These are phyloP conservation scores for Euphorbia celastroides DNA, from an alignment of 441 rosid species.

Conservation along the genomic window DNA sequence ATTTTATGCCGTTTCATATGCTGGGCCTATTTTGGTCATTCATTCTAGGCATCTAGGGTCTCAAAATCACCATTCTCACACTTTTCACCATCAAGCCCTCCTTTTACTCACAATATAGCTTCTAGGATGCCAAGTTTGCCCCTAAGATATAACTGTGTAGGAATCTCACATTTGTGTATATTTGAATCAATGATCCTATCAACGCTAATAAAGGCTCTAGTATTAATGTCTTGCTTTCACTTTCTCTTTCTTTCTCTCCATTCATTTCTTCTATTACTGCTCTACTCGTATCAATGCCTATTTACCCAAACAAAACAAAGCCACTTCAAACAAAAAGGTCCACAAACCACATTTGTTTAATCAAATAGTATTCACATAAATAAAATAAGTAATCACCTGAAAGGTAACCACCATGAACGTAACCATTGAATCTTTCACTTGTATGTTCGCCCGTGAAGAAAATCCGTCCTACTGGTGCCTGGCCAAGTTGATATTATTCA, in stretches of 20 bases:
- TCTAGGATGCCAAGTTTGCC: slow-evolving; percentile 59
- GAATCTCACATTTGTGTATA: slow-evolving; percentile 65
- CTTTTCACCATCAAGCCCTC: too few species aligned
- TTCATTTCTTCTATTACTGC: slow-evolving; percentile 60
- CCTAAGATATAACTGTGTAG: slow-evolving; percentile 52
- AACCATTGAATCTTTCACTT: slow-evolving; percentile 86
- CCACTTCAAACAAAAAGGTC: neutral
- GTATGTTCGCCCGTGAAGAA: slow-evolving; percentile 98
- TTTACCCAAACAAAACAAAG: neutral
- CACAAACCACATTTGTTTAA: neutral
- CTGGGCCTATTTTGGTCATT: too few species aligned
- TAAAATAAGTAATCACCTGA: slow-evolving; percentile 55
- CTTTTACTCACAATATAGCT: slow-evolving; percentile 67
- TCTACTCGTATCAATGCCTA: slow-evolving; percentile 75
- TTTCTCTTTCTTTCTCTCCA: slow-evolving; percentile 38
- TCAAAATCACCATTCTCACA: neutral
- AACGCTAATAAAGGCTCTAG: slow-evolving; percentile 70
- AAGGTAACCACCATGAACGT: slow-evolving; percentile 95
- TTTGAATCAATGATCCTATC: slow-evolving; percentile 54
- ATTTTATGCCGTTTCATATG: too few species aligned
- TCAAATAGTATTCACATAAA: neutral
- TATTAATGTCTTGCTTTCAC: slow-evolving; percentile 44
- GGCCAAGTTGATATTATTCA: slow-evolving; percentile 12
- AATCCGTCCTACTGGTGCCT: slow-evolving; percentile 82
- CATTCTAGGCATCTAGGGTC: too few species aligned